Conservation (phyloP, 768 basidiomycete species). For the Russula compacta region DNA sequence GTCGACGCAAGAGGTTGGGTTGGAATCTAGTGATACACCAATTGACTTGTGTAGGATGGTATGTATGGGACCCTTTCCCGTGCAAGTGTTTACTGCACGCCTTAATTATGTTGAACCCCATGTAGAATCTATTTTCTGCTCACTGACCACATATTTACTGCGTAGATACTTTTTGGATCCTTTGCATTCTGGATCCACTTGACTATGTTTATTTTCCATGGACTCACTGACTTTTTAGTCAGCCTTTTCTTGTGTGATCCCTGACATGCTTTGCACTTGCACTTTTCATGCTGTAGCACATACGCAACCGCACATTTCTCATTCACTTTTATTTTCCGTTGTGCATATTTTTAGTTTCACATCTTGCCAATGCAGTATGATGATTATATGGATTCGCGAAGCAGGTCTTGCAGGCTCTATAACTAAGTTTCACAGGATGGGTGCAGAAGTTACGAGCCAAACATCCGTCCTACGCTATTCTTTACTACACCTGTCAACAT, state of each 20-base stretch:
- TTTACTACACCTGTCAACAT: slow-evolving; percentile 75
- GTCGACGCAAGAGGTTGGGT: slow-evolving; percentile 81
- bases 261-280: slow-evolving; percentile 13
- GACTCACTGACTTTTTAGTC: slow-evolving; percentile 13
- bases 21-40: slow-evolving; percentile 35
- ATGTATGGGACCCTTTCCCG: not conserved
- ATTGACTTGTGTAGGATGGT: not conserved
- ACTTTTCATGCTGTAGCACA: slow-evolving; percentile 15
- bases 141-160: not conserved
- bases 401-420: not conserved
- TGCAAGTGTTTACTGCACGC: not conserved
- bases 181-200: not conserved
- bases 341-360: not conserved
- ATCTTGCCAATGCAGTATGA: not conserved
- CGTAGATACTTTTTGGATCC: not conserved
- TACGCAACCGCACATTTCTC: slow-evolving; percentile 5
- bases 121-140: not conserved
- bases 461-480: slow-evolving; percentile 70
- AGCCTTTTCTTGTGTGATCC: slow-evolving; percentile 4
- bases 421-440: not conserved
- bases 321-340: not conserved
- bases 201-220: slow-evolving; percentile 7
- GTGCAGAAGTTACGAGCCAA: slow-evolving; percentile 35
- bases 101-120: not conserved
- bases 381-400: not conserved